A percentile compares a stretch with the other conserved stretches of the same genome.
Conservation (phyloP, 768 basidiomycete species). For the Hortiboletus flavorubellus region DNA sequence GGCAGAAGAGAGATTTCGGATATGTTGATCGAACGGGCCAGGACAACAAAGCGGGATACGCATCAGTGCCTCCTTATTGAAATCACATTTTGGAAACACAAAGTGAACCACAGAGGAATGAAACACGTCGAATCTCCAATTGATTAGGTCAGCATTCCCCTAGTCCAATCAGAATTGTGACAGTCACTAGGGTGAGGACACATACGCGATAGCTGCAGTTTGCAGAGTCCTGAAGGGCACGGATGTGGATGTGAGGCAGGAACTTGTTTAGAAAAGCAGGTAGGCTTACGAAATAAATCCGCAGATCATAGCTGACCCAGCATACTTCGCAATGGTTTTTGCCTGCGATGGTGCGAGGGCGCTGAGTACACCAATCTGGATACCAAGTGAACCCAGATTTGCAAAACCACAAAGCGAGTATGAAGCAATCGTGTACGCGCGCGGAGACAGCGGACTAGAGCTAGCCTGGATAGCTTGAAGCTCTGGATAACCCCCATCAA, state of each 20-base stretch:
- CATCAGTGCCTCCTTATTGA: neutral
- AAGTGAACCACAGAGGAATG: neutral
- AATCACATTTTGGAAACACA: neutral
- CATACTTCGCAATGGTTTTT: slow-evolving; percentile 67
- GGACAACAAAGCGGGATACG: neutral
- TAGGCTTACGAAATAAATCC: slow-evolving; percentile 54
- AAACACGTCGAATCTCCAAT: neutral
- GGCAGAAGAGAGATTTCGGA: neutral
- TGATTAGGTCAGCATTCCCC: slow-evolving; percentile 45
- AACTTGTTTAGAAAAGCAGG: neutral
- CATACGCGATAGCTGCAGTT: slow-evolving; percentile 57
- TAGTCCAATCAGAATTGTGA: slow-evolving; percentile 25
- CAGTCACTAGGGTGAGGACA: slow-evolving; percentile 11
- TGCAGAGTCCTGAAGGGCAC: slow-evolving; percentile 41
- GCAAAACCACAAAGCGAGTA: slow-evolving; percentile 92
- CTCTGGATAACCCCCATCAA: slow-evolving; percentile 24
- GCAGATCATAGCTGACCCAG: slow-evolving; percentile 65
- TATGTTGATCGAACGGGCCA: neutral
- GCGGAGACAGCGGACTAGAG: slow-evolving; percentile 57
- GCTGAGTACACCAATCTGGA: slow-evolving; percentile 75
- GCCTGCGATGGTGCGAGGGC: slow-evolving; percentile 67
- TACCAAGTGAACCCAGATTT: slow-evolving; percentile 82
- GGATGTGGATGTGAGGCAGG: neutral
- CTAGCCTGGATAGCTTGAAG: slow-evolving; percentile 44
- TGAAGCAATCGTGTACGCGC: slow-evolving; percentile 78